phyloP scores from a whole-genome alignment of 2,329 filamentous ascomycete genomes.

The Zopfia rhizophila region DNA sequence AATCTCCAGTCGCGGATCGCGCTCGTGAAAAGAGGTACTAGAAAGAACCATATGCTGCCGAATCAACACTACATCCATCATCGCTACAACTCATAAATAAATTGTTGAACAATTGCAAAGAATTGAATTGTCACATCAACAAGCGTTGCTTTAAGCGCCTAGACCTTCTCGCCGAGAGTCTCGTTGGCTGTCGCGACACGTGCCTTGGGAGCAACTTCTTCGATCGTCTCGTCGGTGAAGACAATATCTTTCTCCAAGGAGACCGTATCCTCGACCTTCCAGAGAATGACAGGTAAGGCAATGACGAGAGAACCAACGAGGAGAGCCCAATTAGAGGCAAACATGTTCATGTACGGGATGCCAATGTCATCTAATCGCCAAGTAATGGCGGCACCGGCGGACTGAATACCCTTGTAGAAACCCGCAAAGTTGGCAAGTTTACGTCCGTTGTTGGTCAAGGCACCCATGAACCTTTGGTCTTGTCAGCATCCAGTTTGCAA shows the following conservation, averaged over 20 bases:
- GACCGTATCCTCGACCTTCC: slow-evolving; percentile 85
- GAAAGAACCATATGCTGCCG: background rate
- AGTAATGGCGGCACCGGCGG: slow-evolving; percentile 82
- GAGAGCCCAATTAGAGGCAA: slow-evolving; percentile 80
- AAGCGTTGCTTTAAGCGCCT: slow-evolving; percentile 19
- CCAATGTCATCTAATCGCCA: slow-evolving; percentile 72
- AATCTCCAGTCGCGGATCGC: too few species aligned
- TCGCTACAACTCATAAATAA: background rate
- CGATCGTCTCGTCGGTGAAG: slow-evolving; percentile 84
- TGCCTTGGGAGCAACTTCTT: slow-evolving; percentile 67
- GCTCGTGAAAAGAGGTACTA: too few species aligned
- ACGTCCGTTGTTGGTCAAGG: slow-evolving; percentile 90
- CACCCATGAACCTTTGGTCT: slow-evolving; percentile 80
- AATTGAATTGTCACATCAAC: slow-evolving; percentile 33
- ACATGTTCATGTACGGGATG: slow-evolving; percentile 75
- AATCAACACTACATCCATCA: slow-evolving; percentile 1
- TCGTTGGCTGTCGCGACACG: slow-evolving; percentile 24
- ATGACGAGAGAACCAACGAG: slow-evolving; percentile 78
- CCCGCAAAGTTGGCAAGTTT: slow-evolving; percentile 92
- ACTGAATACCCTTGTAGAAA: slow-evolving; percentile 91
- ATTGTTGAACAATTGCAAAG: slow-evolving; percentile 13
- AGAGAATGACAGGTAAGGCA: slow-evolving; percentile 80
- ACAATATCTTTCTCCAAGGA: slow-evolving; percentile 81
- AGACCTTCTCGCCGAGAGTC: slow-evolving; percentile 41
- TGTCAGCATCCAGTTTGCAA: slow-evolving; percentile 18